These are phyloP conservation scores for Podospora tetraspora DNA, from an alignment of 495 filamentous ascomycete species.

Conservation along the genomic window DNA sequence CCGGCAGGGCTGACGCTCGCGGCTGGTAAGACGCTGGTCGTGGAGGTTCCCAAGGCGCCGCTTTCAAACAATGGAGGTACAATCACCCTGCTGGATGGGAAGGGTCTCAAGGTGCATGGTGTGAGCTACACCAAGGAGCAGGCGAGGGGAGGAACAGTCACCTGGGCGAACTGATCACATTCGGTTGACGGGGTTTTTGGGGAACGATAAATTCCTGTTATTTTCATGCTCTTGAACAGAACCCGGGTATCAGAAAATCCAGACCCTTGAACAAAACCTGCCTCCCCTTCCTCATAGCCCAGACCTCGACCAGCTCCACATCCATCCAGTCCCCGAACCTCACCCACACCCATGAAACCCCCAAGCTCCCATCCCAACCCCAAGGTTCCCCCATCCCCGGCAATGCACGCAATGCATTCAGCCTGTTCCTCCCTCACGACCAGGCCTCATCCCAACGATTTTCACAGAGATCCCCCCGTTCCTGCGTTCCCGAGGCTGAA, in stretches of 20 bases:
- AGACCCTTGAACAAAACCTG: background rate
- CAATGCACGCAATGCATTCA: background rate
- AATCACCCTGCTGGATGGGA: slow-evolving; percentile 8
- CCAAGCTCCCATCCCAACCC: background rate
- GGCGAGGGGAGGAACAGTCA: background rate
- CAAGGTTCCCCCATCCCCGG: background rate
- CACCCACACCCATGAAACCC: background rate
- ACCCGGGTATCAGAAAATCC: background rate
- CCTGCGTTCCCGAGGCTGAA: background rate
- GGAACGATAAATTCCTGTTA: background rate
- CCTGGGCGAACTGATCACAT: background rate
- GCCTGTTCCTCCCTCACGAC: background rate
- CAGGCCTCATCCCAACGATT: background rate
- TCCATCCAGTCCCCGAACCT: background rate
- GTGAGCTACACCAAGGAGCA: slow-evolving; percentile 19
- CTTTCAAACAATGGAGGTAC: slow-evolving; percentile 17
- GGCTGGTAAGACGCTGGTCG: slow-evolving; percentile 3
- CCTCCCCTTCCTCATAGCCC: background rate
- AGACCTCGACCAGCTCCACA: background rate
- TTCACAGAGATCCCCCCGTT: background rate
- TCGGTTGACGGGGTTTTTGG: background rate
- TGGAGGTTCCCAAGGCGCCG: slow-evolving; percentile 17
- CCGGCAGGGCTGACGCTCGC: slow-evolving; percentile 2
- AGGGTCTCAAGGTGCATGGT: slow-evolving; percentile 11
- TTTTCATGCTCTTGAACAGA: background rate